Evolutionary conservation across 2,329 filamentous ascomycete genomes (phyloP).

Genomic region (Xylariaceae sp.): DNA sequence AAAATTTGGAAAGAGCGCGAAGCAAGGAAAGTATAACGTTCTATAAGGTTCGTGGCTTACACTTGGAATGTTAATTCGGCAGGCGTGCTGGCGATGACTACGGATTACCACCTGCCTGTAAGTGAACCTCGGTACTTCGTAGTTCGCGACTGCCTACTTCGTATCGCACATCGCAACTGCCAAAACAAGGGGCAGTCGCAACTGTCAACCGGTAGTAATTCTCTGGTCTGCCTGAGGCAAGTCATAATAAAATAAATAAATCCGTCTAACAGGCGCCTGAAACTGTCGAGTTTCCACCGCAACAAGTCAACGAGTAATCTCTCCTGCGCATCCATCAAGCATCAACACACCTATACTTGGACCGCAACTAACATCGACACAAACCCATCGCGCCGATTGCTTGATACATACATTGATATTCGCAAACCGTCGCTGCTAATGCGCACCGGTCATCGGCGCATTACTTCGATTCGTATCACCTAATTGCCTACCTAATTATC

Average conservation of each 20-base stretch:
- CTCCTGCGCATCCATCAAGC: background rate
- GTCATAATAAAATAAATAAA: background rate
- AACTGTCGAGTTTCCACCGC: slow-evolving; percentile 3
- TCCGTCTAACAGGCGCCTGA: background rate
- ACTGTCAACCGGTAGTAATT: too few relatives aligned
- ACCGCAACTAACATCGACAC: background rate
- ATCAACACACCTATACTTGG: background rate
- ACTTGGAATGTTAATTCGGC: background rate
- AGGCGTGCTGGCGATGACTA: background rate
- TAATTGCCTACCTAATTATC: background rate
- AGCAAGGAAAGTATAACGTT: too few relatives aligned
- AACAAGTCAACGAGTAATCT: slow-evolving; percentile 2
- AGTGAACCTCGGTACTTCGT: background rate
- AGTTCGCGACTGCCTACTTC: too few relatives aligned
- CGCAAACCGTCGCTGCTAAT: too few relatives aligned
- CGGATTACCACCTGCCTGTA: background rate
- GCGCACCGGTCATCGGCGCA: too few relatives aligned
- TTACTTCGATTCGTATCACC: background rate
- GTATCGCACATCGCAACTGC: background rate
- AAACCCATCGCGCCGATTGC: background rate
- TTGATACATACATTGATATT: background rate
- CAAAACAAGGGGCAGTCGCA: background rate
- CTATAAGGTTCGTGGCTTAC: background rate
- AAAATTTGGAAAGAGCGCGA: too few relatives aligned
- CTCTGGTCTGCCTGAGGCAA: background rate